Conservation (phyloP, 495 filamentous ascomycete species). For the Corynascus novoguineensis region DNA sequence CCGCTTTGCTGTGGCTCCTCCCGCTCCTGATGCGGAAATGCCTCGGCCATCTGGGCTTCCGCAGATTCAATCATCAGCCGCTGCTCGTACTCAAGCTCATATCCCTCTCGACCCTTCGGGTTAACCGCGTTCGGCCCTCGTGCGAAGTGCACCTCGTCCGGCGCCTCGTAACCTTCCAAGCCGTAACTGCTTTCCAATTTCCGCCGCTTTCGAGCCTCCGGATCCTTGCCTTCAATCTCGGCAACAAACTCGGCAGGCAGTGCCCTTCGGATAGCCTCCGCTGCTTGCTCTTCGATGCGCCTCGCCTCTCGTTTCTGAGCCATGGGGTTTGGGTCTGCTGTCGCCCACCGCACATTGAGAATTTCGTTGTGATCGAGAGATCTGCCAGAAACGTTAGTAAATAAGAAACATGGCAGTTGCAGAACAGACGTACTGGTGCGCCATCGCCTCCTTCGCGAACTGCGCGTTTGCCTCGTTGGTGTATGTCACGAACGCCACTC, state of each 20-base stretch:
- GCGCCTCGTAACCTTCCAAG: slow-evolving; percentile 84
- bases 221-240: slow-evolving; percentile 88
- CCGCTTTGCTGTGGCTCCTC: slow-evolving; percentile 39
- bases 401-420: background rate
- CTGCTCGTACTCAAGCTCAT: slow-evolving; percentile 44
- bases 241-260: slow-evolving; percentile 89
- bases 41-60: slow-evolving; percentile 34
- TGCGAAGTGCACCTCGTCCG: slow-evolving; percentile 91
- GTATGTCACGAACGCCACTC: slow-evolving; percentile 90
- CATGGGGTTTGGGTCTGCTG: slow-evolving; percentile 90
- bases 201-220: slow-evolving; percentile 76
- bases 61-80: slow-evolving; percentile 46
- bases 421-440: slow-evolving; percentile 53
- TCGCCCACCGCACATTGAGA: slow-evolving; percentile 95
- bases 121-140: slow-evolving; percentile 56
- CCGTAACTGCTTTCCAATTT: slow-evolving; percentile 89
- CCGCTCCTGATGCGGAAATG: slow-evolving; percentile 41
- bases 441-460: slow-evolving; percentile 91
- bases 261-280: slow-evolving; percentile 84
- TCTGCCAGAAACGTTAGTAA: slow-evolving; percentile 1
- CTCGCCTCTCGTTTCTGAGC: slow-evolving; percentile 89
- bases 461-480: slow-evolving; percentile 78
- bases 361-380: slow-evolving; percentile 74
- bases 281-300: slow-evolving; percentile 93
- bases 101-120: slow-evolving; percentile 48